phyloP scores from a whole-genome alignment of 768 basidiomycete genomes.

The Mycena maculata region DNA sequence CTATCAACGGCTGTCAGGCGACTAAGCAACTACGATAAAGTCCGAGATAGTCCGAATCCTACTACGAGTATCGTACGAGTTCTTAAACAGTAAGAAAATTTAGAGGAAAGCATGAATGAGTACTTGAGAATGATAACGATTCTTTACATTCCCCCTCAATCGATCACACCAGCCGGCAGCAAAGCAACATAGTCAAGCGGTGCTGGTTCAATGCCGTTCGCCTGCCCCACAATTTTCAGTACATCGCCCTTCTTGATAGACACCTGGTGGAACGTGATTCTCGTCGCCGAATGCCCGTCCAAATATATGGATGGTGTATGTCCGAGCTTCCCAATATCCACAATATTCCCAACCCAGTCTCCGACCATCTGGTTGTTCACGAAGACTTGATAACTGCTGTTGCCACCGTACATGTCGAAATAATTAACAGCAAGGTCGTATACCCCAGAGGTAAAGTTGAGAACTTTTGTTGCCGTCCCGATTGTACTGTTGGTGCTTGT shows the following conservation, averaged over 20 bases:
- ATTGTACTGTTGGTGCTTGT: constrained; percentile 27
- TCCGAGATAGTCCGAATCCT: too few species aligned
- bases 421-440: constrained; percentile 32
- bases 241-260: constrained; percentile 28
- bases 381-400: constrained; percentile 26
- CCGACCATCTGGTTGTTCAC: constrained; percentile 25
- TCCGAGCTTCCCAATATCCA: constrained; percentile 33
- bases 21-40: too few species aligned
- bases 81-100: too few species aligned
- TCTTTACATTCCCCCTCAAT: constrained; percentile 22
- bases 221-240: constrained; percentile 32
- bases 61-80: too few species aligned
- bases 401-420: constrained; percentile 33
- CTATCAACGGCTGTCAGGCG: too few species aligned
- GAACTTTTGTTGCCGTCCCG: constrained; percentile 29
- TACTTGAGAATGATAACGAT: too few species aligned
- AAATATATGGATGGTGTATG: constrained; percentile 32
- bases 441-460: constrained; percentile 32
- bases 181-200: constrained; percentile 33
- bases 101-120: too few species aligned
- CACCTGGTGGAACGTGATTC: constrained; percentile 31
- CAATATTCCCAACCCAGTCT: constrained; percentile 31
- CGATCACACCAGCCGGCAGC: constrained; percentile 31
- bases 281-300: constrained; percentile 33
- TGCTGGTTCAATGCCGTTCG: constrained; percentile 33